Conservation (phyloP, 179 eudicot genomes). For the Patellifolia procumbens region DNA sequence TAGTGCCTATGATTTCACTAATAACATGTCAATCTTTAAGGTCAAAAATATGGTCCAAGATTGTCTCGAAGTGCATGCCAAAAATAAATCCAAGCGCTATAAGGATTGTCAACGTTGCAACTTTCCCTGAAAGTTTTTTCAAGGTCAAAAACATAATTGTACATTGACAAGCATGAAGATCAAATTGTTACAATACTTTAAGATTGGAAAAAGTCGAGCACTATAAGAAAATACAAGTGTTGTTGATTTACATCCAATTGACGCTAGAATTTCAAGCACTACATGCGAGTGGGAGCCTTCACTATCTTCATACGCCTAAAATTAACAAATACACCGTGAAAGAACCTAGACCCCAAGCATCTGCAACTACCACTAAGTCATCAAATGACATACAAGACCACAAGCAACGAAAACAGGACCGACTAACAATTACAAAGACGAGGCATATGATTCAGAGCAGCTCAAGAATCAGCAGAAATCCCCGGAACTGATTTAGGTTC, state of each 20-base stretch:
- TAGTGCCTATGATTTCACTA: no score
- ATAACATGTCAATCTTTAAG: no score
- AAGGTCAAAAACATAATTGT: no score
- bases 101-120: no score
- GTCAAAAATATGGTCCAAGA: no score
- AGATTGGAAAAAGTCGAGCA: no score
- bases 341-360: not conserved
- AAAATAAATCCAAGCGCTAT: no score
- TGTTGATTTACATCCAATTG: not conserved
- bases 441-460: not conserved
- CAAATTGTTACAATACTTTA: no score
- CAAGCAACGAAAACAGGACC: not conserved
- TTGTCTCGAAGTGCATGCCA: no score
- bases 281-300: not conserved
- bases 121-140: no score
- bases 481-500: conserved; percentile 49
- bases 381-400: conserved; percentile 6
- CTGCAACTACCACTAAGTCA: conserved; percentile 16
- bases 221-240: not conserved
- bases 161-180: no score
- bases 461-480: conserved; percentile 22
- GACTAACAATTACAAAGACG: conserved; percentile 16
- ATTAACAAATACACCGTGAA: not conserved
- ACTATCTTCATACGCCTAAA: not conserved
- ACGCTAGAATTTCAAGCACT: conserved; percentile 1